Evolutionary conservation across 768 basidiomycete genomes (phyloP), one percentile per base, ranked within the genome.

Genomic region (Suillus fuscotomentosus): DNA sequence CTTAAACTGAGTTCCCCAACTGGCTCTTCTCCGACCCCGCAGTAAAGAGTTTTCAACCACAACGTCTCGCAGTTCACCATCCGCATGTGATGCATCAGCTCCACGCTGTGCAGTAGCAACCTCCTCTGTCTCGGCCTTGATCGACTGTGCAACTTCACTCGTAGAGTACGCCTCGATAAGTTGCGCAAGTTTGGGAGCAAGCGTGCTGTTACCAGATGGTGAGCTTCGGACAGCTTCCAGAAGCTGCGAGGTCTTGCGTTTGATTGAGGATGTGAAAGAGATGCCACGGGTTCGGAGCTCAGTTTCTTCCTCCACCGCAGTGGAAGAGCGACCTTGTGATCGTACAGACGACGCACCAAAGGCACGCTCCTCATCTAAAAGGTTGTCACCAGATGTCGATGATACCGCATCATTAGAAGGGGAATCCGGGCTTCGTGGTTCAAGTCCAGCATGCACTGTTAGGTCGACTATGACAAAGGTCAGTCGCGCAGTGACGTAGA

Each of bases 1-100:
- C 73, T 86, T 85, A 72, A 99, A 99, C 79, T 99, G 97, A 20
- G 91, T 96, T 50, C 81, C 82, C 86, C 89, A 95, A 67, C 85
- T 90, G 8, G 97, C 97, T 62, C 94, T 84, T 76, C 90, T 88
- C 69, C 88, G 79, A 17, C 90, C 90, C 60, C 89, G 77, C 72
- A 95, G 75, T 64, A 92, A 70, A 60, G 82, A 78, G 43, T 86
- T 91, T 77, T 94, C 92, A 34, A 84, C 79, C 34, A 81, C 83
- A 0, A 91, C 86, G 73, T 95, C 91, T 2, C 86, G 87, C 63
- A 88, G 77, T 66, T 87, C 79, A 47, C 57, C 78, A 34, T 81
- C 47, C 61, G 74, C 59, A 62, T 75, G 53, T 70, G 57, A 55
- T 2, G 60, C 60, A 62, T 74, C 69, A 20, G 62, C 61, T 2